These are phyloP conservation scores for Boletus semigastroideus DNA, from an alignment of 1,284 basidiomycete species.

Conservation along the genomic window DNA sequence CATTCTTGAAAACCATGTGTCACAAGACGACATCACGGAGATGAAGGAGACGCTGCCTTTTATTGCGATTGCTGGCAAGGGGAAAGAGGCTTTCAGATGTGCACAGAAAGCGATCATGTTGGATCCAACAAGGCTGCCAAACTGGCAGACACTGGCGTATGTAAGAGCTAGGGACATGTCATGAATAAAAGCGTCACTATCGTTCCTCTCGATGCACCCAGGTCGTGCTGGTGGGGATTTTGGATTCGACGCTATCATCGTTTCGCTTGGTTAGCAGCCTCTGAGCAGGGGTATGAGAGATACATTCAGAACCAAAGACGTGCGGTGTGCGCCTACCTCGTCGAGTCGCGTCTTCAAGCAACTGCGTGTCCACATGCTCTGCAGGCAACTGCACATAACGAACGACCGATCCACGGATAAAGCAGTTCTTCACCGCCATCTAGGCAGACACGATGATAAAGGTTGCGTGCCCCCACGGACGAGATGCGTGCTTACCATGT, in stretches of 20 bases:
- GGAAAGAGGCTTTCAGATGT: slow-evolving; percentile 37
- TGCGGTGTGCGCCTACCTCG: slow-evolving; percentile 64
- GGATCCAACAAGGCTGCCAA: slow-evolving; percentile 55
- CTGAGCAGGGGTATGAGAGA: slow-evolving; percentile 33
- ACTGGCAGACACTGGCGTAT: slow-evolving; percentile 64
- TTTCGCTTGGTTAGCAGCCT: slow-evolving; percentile 55
- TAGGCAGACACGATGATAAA: slow-evolving; percentile 36
- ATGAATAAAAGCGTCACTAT: slow-evolving; percentile 13
- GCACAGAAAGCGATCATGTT: slow-evolving; percentile 71
- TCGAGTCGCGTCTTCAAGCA: slow-evolving; percentile 96
- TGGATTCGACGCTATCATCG: slow-evolving; percentile 37
- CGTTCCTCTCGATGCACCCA: too few species aligned
- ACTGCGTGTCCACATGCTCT: slow-evolving; percentile 91
- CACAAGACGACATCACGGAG: slow-evolving; percentile 31
- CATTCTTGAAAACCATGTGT: slow-evolving; percentile 34
- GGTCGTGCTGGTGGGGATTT: too few species aligned
- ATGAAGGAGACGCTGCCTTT: slow-evolving; percentile 44
- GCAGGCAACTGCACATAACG: slow-evolving; percentile 95
- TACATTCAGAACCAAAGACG: background rate
- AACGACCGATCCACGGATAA: slow-evolving; percentile 97
- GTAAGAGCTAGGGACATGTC: slow-evolving; percentile 37
- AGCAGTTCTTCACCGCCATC: slow-evolving; percentile 99
- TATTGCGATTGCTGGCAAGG: slow-evolving; percentile 40
- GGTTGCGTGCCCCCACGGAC: background rate
- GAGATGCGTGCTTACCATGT: slow-evolving; percentile 70